Evolutionary conservation across 2,329 filamentous ascomycete genomes (phyloP).

Genomic region (Xylaria polymorpha): DNA sequence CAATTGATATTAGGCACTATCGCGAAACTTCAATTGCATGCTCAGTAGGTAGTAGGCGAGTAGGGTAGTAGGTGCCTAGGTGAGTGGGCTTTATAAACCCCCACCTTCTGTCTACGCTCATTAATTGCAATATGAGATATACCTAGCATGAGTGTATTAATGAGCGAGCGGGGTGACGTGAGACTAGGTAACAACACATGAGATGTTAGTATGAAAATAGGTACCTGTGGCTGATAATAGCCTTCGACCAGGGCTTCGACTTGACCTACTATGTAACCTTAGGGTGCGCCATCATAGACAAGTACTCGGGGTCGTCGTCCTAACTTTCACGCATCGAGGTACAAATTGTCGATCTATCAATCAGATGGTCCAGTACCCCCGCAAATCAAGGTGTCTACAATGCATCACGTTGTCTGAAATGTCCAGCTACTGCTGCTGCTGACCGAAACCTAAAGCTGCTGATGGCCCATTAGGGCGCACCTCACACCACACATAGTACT

Average conservation of each 20-base stretch:
- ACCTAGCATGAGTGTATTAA: background rate
- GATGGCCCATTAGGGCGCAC: background rate
- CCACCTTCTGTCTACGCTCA: constrained; percentile 1
- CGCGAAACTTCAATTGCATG: background rate
- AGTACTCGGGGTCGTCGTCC: background rate
- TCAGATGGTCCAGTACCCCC: background rate
- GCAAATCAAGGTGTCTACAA: background rate
- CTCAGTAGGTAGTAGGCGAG: too few species aligned
- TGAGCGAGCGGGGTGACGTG: too few species aligned
- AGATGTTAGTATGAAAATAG: too few species aligned
- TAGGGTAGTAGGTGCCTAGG: background rate
- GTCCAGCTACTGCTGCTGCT: background rate
- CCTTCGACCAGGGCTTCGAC: background rate
- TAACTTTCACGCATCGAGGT: background rate
- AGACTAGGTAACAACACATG: too few species aligned
- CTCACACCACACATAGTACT: background rate
- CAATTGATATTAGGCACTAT: background rate
- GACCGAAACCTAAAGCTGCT: background rate
- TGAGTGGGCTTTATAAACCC: background rate
- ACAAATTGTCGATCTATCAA: background rate
- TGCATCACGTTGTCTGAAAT: background rate
- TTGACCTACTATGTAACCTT: too few species aligned
- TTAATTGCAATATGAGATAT: background rate
- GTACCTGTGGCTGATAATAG: background rate
- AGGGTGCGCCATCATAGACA: background rate